Evolutionary conservation across 371 early-diverging fungal species (phyloP).

Genomic region (Mucor piriformis): DNA sequence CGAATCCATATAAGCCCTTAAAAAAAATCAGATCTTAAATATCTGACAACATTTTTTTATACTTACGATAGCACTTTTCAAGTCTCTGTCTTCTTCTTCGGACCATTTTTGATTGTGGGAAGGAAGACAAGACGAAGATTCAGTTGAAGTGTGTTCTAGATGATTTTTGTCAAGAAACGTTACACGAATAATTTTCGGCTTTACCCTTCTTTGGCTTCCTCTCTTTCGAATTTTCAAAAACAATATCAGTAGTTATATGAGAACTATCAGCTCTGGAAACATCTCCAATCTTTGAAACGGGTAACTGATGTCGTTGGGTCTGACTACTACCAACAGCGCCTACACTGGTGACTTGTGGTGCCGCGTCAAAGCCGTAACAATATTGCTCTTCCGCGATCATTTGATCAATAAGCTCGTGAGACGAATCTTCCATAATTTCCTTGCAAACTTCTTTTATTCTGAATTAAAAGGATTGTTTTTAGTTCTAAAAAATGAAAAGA

Average conservation of each 20-base stretch:
- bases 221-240: neutral
- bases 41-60: neutral
- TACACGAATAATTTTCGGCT: neutral
- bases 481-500: neutral
- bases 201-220: neutral
- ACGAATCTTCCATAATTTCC: slow-evolving; percentile 20
- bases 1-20: slow-evolving; percentile 59
- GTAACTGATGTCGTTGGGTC: neutral
- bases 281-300: neutral
- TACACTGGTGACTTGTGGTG: neutral
- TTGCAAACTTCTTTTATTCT: neutral
- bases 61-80: slow-evolving; percentile 47
- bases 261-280: neutral
- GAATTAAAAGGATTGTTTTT: neutral
- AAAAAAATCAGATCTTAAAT: neutral
- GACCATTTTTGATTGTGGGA: slow-evolving; percentile 58
- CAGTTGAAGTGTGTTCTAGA: slow-evolving; percentile 36
- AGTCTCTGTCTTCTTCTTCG: slow-evolving; percentile 33
- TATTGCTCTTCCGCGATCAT: slow-evolving; percentile 67
- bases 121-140: neutral
- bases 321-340: neutral
- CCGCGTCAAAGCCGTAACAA: slow-evolving; percentile 45
- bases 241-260: neutral
- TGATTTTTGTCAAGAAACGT: neutral
- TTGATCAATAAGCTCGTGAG: slow-evolving; percentile 56